A percentile compares a stretch with the other conserved stretches of the same genome.
These are phyloP conservation scores for Venturia oleaginea DNA, from an alignment of 2,329 filamentous ascomycete genomes.

Conservation along the genomic window DNA sequence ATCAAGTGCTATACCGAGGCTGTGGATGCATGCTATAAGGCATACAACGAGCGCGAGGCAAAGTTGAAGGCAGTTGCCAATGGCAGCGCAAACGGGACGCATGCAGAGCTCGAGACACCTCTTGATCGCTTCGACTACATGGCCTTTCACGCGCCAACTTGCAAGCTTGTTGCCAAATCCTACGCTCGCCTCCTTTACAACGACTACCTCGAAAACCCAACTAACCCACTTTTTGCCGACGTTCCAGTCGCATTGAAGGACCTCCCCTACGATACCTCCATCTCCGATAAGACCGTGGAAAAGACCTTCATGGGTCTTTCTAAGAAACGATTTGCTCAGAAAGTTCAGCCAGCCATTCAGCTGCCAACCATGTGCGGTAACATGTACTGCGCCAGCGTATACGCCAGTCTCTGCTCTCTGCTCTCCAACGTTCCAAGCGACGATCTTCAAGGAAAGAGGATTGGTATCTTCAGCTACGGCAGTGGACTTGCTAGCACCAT, in stretches of 20 bases:
- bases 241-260: constrained; percentile 40
- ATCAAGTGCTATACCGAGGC: constrained; percentile 45
- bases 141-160: constrained; percentile 46
- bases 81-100: constrained; percentile 16
- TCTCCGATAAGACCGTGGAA: constrained; percentile 44
- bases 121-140: constrained; percentile 47
- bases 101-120: constrained; percentile 31
- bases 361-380: constrained; percentile 46
- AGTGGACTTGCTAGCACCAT: constrained; percentile 42
- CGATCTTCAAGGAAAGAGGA: constrained; percentile 40
- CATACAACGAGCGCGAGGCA: constrained; percentile 41
- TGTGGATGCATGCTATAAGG: constrained; percentile 45
- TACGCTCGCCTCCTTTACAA: constrained; percentile 45
- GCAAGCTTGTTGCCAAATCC: constrained; percentile 47
- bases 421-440: constrained; percentile 37
- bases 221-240: constrained; percentile 40
- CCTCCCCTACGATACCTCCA: constrained; percentile 36
- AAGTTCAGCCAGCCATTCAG: constrained; percentile 41
- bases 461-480: constrained; percentile 45
- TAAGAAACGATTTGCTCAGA: constrained; percentile 42
- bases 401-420: constrained; percentile 40
- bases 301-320: constrained; percentile 44
- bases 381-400: constrained; percentile 47
- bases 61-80: constrained; percentile 32
- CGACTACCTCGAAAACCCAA: constrained; percentile 39